These are phyloP conservation scores for Craterostigma plantagineum DNA, from an alignment of 257 asterid species.

Conservation along the genomic window DNA sequence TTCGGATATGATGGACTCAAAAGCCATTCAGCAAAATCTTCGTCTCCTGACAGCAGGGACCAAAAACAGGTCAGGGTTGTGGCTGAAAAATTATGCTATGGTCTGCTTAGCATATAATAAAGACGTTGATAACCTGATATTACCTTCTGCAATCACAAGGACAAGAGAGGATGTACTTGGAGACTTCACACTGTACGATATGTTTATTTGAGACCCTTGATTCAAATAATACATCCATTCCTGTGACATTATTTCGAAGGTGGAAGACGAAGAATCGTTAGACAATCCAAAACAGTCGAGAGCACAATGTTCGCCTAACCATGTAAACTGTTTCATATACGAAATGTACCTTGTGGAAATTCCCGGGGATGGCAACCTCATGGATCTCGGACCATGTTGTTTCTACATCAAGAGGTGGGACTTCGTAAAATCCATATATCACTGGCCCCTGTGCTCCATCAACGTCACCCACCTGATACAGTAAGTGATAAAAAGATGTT, in stretches of 20 bases:
- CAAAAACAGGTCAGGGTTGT: background rate
- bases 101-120: constrained; percentile 11
- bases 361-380: constrained; percentile 22
- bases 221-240: constrained; percentile 67
- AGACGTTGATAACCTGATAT: constrained; percentile 1
- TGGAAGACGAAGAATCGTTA: too few species aligned
- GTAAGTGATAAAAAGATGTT: constrained; percentile 5
- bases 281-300: background rate
- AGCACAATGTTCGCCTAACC: background rate
- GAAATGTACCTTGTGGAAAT: constrained; percentile 46
- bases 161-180: constrained; percentile 21
- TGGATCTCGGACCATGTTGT: constrained; percentile 47
- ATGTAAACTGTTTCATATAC: constrained; percentile 2
- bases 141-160: constrained; percentile 61
- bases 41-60: constrained; percentile 29
- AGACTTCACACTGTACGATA: constrained; percentile 33
- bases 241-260: constrained; percentile 20
- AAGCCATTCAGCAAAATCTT: constrained; percentile 52
- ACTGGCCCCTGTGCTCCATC: constrained; percentile 23
- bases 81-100: background rate
- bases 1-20: constrained; percentile 52
- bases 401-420: constrained; percentile 41
- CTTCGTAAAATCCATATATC: constrained; percentile 38
- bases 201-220: constrained; percentile 51
- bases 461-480: constrained; percentile 41